phyloP scores from a whole-genome alignment of 768 basidiomycete species.

The Suillus sp. region DNA sequence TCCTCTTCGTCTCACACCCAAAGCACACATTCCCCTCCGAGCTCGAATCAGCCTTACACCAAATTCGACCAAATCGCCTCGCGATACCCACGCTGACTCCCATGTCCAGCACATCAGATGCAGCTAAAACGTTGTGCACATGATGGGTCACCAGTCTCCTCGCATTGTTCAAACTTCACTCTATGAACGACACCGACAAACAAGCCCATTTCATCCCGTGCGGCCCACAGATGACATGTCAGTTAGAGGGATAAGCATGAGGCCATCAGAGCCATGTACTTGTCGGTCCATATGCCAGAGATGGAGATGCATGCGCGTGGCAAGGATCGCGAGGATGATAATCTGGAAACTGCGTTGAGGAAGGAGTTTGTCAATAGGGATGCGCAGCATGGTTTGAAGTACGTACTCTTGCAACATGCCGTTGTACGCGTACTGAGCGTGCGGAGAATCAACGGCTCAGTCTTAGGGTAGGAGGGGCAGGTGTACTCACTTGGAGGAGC shows the following conservation, averaged over 20 bases:
- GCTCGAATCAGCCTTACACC: too few relatives aligned
- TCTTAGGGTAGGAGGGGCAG: not conserved
- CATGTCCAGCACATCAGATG: not conserved
- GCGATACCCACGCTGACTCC: not conserved
- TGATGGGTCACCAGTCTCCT: not conserved
- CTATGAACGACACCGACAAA: not conserved
- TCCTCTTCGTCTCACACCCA: too few relatives aligned
- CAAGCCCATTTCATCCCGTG: not conserved
- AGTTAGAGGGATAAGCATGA: not conserved
- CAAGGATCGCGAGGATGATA: slow-evolving; percentile 11
- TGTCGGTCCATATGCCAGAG: slow-evolving; percentile 8
- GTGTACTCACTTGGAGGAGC: not conserved
- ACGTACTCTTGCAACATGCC: slow-evolving; percentile 1
- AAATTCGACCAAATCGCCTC: not conserved
- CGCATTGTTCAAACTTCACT: not conserved
- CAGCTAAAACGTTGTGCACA: not conserved
- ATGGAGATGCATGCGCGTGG: slow-evolving; percentile 12
- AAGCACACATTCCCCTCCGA: too few relatives aligned
- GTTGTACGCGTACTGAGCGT: not conserved
- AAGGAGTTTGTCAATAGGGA: not conserved
- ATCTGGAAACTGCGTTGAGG: slow-evolving; percentile 3
- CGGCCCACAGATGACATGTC: not conserved
- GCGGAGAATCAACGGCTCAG: not conserved
- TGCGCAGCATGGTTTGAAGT: not conserved
- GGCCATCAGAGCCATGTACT: not conserved